Evolutionary conservation across 495 filamentous ascomycete genomes (phyloP).

Genomic region (Aspergillus sparsus): DNA sequence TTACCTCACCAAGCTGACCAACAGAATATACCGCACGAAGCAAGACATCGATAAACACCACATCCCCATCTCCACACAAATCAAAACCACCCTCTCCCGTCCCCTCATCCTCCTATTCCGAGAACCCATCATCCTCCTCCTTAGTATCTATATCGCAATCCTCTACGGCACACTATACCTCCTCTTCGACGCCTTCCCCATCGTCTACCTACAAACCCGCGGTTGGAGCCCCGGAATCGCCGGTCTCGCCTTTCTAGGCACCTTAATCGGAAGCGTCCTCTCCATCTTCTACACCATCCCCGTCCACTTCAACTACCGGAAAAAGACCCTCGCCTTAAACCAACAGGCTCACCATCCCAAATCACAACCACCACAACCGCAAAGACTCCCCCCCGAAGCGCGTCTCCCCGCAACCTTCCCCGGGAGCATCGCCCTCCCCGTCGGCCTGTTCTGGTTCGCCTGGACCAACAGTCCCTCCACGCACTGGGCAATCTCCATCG

Average conservation of each 20-base stretch:
- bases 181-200: constrained; percentile 66
- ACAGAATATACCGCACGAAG: constrained; percentile 8
- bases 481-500: constrained; percentile 61
- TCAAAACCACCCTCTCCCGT: constrained; percentile 34
- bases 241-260: constrained; percentile 68
- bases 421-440: constrained; percentile 26
- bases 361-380: neutral
- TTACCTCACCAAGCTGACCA: constrained; percentile 37
- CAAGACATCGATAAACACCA: neutral
- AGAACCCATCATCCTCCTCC: constrained; percentile 32
- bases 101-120: constrained; percentile 29
- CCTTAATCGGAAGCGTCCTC: constrained; percentile 64
- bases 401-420: constrained; percentile 31
- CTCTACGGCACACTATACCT: constrained; percentile 69
- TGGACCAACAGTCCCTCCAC: constrained; percentile 60
- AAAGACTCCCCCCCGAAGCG: constrained; percentile 26
- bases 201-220: constrained; percentile 65
- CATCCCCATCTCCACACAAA: constrained; percentile 28
- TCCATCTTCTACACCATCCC: constrained; percentile 10
- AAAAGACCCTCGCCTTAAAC: too few relatives aligned
- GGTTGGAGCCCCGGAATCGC: constrained; percentile 62
- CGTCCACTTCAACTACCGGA: constrained; percentile 22
- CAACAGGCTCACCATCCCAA: too few relatives aligned
- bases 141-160: constrained; percentile 62
- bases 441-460: constrained; percentile 54